Conservation (phyloP, 1,284 basidiomycete genomes). For the Ceratobasidium papillatum region DNA sequence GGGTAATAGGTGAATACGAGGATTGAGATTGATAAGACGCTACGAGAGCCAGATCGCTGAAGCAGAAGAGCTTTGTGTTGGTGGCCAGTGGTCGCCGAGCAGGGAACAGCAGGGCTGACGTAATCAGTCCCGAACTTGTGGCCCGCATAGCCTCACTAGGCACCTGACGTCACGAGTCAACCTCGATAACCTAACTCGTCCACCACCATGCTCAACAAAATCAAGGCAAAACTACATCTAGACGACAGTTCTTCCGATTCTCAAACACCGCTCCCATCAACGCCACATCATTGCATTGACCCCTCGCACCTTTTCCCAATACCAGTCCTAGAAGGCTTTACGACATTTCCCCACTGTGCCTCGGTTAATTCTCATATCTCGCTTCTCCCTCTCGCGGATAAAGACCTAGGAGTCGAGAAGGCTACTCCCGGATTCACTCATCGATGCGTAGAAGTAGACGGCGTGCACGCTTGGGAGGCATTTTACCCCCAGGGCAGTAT, state of each 20-base stretch:
- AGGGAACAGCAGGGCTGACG: neutral
- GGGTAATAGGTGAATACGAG: too few species aligned
- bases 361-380: constrained; percentile 36
- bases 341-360: constrained; percentile 42
- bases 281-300: constrained; percentile 15
- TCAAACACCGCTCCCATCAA: neutral
- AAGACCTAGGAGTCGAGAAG: constrained; percentile 60
- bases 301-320: constrained; percentile 45
- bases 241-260: constrained; percentile 17
- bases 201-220: constrained; percentile 29
- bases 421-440: constrained; percentile 56
- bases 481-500: constrained; percentile 67
- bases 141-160: neutral
- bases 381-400: constrained; percentile 52
- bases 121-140: neutral
- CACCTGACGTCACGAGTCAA: constrained; percentile 4
- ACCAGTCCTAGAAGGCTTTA: constrained; percentile 43
- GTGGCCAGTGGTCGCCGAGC: neutral
- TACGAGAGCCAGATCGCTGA: too few species aligned
- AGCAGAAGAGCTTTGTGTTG: too few species aligned
- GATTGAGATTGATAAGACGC: too few species aligned
- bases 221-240: constrained; percentile 30
- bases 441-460: constrained; percentile 54
- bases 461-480: constrained; percentile 64
- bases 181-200: neutral